These are phyloP conservation scores for Geosmithia putterillii DNA, from an alignment of 2,329 filamentous ascomycete species.

Conservation along the genomic window DNA sequence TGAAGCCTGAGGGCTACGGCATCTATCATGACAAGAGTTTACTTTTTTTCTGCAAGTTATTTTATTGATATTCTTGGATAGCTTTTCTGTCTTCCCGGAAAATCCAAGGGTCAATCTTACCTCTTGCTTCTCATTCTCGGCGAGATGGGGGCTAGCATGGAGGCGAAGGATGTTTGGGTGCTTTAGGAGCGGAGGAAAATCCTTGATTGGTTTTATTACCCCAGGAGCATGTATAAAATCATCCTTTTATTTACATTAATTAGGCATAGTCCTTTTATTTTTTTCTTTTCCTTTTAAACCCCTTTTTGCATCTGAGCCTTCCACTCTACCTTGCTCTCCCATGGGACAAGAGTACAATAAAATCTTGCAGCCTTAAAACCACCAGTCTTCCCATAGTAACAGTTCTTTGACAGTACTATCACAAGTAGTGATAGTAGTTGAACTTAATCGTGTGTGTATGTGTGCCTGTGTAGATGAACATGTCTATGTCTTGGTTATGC, in stretches of 20 bases:
- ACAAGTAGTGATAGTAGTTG: not conserved
- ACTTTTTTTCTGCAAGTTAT: not conserved
- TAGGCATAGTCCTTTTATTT: not conserved
- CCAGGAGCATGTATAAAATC: not conserved
- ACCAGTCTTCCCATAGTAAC: too few species aligned
- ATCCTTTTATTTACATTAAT: not conserved
- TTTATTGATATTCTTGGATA: not conserved
- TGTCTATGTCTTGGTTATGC: not conserved
- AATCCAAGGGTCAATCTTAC: not conserved
- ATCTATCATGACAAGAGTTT: constrained; percentile 1
- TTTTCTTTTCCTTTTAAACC: not conserved
- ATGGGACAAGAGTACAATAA: not conserved
- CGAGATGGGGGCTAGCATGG: not conserved
- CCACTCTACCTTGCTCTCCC: not conserved
- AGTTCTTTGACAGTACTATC: too few species aligned
- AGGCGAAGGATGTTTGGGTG: not conserved
- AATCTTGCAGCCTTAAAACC: not conserved
- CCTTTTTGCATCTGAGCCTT: too few species aligned
- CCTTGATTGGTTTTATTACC: not conserved
- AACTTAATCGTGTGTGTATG: not conserved
- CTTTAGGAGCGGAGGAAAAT: not conserved
- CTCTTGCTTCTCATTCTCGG: not conserved
- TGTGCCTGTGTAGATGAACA: not conserved
- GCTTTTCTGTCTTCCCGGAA: not conserved
- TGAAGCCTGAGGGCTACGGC: constrained; percentile 4